phyloP scores from a whole-genome alignment of 495 filamentous ascomycete species.

The Aspergillus mulundensis region DNA sequence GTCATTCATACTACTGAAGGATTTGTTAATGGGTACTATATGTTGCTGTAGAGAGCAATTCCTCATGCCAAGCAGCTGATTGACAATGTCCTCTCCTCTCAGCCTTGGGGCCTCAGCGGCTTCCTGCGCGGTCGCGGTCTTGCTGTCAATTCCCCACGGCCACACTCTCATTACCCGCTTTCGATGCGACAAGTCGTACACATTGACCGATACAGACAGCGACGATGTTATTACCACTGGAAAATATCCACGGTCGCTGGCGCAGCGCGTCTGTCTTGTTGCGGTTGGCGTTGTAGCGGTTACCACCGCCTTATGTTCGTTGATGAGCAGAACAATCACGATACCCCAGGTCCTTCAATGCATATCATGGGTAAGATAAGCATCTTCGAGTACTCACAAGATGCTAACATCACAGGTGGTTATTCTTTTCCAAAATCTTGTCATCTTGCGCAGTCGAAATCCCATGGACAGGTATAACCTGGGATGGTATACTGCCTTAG shows the following conservation, averaged over 20 bases:
- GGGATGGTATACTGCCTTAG: constrained; percentile 7
- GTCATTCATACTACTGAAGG: too few species aligned
- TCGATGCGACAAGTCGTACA: not conserved
- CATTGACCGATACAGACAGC: not conserved
- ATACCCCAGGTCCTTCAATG: not conserved
- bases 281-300: not conserved
- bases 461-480: not conserved
- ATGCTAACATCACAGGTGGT: constrained; percentile 1
- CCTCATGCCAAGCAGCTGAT: not conserved
- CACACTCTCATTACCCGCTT: not conserved
- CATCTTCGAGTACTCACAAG: not conserved
- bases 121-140: not conserved
- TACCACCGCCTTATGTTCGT: not conserved
- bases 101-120: not conserved
- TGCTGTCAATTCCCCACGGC: constrained; percentile 2
- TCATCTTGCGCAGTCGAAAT: not conserved
- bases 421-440: constrained; percentile 8
- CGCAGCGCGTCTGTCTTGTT: constrained; percentile 3
- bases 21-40: too few species aligned
- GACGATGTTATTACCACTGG: not conserved
- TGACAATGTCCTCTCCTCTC: not conserved
- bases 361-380: not conserved
- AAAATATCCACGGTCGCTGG: not conserved
- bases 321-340: not conserved
- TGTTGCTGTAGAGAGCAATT: too few species aligned